Conservation (phyloP, 2,329 filamentous ascomycete genomes). For the Aspergillus pseudoterreus region DNA sequence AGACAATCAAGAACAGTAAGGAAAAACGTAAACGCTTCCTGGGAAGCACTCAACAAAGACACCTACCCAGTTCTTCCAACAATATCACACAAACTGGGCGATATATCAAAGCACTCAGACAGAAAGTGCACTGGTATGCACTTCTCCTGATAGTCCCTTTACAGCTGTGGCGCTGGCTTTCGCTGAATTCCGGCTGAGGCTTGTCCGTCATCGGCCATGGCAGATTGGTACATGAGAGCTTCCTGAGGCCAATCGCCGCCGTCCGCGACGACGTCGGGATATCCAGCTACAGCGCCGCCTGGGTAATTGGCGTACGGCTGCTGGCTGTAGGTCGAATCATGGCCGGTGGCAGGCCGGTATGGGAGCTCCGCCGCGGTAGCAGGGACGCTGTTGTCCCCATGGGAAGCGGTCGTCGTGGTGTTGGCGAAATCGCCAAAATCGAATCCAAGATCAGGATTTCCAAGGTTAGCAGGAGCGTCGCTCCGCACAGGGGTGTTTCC, state of each 20-base stretch:
- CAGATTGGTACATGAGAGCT: slow-evolving; percentile 38
- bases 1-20: not conserved
- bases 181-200: not conserved
- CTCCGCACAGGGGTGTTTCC: slow-evolving; percentile 1
- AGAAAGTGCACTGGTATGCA: no score
- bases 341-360: slow-evolving; percentile 10
- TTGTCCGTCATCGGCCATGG: slow-evolving; percentile 18
- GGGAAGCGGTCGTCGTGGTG: slow-evolving; percentile 6
- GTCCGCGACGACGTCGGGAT: slow-evolving; percentile 13
- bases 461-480: slow-evolving; percentile 8
- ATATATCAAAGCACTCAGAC: no score
- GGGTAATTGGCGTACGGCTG: slow-evolving; percentile 21
- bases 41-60: no score
- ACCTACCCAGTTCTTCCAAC: no score
- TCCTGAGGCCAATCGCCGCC: slow-evolving; percentile 40
- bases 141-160: not conserved
- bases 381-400: slow-evolving; percentile 9
- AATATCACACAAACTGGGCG: no score
- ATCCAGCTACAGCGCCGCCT: slow-evolving; percentile 10
- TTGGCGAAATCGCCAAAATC: slow-evolving; percentile 27
- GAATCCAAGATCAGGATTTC: slow-evolving; percentile 28
- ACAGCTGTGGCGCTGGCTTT: not conserved
- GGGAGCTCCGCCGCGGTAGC: slow-evolving; percentile 7
- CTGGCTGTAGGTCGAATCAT: slow-evolving; percentile 18
- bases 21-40: not conserved